These are phyloP conservation scores for Macrophomina tecta DNA, from an alignment of 2,329 filamentous ascomycete genomes.

Conservation along the genomic window DNA sequence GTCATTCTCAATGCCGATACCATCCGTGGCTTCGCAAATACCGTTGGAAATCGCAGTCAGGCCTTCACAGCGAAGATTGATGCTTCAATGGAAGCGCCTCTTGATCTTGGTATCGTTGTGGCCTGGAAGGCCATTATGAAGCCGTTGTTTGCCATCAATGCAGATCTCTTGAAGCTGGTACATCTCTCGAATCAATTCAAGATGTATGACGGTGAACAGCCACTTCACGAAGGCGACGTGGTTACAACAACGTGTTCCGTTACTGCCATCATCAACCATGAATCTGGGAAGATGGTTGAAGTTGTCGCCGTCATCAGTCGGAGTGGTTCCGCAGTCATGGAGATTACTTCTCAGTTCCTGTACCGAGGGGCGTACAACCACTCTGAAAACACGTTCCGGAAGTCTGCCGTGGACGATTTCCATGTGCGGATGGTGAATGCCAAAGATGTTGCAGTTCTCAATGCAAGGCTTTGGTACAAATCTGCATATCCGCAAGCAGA, in stretches of 20 bases:
- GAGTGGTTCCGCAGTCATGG: conserved; percentile 31
- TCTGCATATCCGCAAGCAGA: background rate
- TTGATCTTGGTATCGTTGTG: conserved; percentile 47
- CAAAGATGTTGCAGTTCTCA: conserved; percentile 1
- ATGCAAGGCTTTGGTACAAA: conserved; percentile 6
- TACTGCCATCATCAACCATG: conserved; percentile 29
- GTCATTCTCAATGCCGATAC: background rate
- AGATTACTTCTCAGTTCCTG: conserved; percentile 33
- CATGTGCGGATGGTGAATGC: background rate
- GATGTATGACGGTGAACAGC: conserved; percentile 27
- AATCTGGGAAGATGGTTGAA: conserved; percentile 32
- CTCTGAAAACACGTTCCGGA: conserved; percentile 11
- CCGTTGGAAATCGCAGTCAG: background rate
- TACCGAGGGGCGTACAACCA: conserved; percentile 32
- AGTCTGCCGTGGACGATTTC: background rate
- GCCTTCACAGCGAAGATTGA: background rate
- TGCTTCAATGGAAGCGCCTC: conserved; percentile 27
- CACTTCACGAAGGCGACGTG: conserved; percentile 31
- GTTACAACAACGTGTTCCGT: conserved; percentile 29
- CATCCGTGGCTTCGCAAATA: background rate
- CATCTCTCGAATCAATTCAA: conserved; percentile 33
- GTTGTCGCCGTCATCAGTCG: conserved; percentile 32
- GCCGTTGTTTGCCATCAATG: conserved; percentile 29
- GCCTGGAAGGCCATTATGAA: conserved; percentile 43
- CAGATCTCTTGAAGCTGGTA: conserved; percentile 33